These are phyloP conservation scores for Teunomyces tritomae DNA, from an alignment of 805 yeast species.

Conservation along the genomic window DNA sequence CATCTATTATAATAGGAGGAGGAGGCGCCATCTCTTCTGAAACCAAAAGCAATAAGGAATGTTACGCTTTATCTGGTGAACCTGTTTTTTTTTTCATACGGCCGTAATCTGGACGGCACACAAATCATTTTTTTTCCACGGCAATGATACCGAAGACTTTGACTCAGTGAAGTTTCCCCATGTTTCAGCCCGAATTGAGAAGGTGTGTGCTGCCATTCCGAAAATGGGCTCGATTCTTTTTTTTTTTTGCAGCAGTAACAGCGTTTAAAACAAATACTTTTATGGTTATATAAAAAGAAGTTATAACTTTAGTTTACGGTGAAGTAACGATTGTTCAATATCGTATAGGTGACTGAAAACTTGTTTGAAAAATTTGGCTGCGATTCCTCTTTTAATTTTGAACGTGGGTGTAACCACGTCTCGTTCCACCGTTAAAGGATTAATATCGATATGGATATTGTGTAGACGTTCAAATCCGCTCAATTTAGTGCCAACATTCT, in stretches of 20 bases:
- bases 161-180: constrained; percentile 2
- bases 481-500: constrained; percentile 18
- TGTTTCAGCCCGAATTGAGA: neutral
- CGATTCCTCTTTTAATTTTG: constrained; percentile 19
- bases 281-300: neutral
- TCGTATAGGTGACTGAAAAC: constrained; percentile 12
- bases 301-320: neutral
- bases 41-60: constrained; percentile 3
- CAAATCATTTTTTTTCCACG: neutral
- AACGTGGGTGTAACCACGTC: constrained; percentile 18
- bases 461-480: constrained; percentile 35
- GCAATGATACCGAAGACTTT: neutral
- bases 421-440: constrained; percentile 25
- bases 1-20: constrained; percentile 62
- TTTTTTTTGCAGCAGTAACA: neutral
- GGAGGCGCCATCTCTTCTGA: constrained; percentile 48
- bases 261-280: neutral
- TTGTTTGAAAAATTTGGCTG: constrained; percentile 21
- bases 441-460: constrained; percentile 25
- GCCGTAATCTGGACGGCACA: neutral
- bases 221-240: neutral
- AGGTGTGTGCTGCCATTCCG: neutral
- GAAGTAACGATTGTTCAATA: constrained; percentile 8
- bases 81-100: neutral
- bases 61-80: neutral